Base-by-base conservation (phyloP, 1,284 basidiomycete genomes). In the Tilletia setariae region DNA sequence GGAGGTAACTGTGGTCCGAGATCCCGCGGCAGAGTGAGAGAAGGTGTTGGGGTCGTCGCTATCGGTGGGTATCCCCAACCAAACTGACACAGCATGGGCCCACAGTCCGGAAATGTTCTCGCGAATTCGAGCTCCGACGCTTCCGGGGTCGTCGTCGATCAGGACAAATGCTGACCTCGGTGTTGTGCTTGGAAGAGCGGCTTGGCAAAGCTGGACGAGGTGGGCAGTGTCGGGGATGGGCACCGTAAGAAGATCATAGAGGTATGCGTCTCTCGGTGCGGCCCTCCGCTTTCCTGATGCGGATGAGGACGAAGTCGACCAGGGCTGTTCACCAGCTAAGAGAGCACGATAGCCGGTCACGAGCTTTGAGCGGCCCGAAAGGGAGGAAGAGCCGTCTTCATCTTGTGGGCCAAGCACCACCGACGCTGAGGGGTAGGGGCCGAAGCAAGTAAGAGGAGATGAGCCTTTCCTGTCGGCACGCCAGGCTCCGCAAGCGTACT, bases 191-290 rank as follows among this genome's bases (percentile, higher is more conserved):
- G 56, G 56, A 6, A 61, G 28, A 7, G 35, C 19, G 15, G 56
- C 28, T 3, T 61, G 56, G 56, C 28, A 61, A 30, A 61, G 56
- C 28, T 40, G 28, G 9, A 30, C 56, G 19, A 49, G 46, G 28
- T 61, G 56, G 9, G 56, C 56, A 1, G 56, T n/a, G 56, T 30
- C 32, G 30, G 56, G 28, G 4, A 61, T 19, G 30, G 56, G 56
- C 56, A 61, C 56, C 6, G 56, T 40, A 30, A 61, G 56, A 19
- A 61, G 19, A 30, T 61, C 56, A 30, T 25, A 61, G 30, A 61
- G 56, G 56, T 61, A 61, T 19, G 28, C 28, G n/a, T 61, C 56
- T 2, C 56, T 28, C 9, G 56, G 56, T 30, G 30, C 56, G 4
- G 56, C 56, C 15, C 56, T 32, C 0, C 56, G 56, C 28, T 61